Evolutionary conservation across 2,329 filamentous ascomycete genomes (phyloP).

Genomic region (Zasmidium citrigriseum): DNA sequence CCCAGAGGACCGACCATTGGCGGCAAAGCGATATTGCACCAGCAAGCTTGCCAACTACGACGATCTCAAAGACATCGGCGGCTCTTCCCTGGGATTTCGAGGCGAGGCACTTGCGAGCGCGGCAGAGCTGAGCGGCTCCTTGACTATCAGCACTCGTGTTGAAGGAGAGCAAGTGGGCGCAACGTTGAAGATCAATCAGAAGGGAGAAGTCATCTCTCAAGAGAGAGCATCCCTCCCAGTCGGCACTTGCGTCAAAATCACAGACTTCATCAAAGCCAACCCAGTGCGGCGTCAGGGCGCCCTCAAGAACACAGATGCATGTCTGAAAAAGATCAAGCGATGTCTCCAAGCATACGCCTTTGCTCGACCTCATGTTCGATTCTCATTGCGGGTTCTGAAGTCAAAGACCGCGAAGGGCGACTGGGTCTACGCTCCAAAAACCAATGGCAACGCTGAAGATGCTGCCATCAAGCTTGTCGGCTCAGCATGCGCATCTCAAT

Average conservation of each 20-base stretch:
- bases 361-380: slow-evolving; percentile 62
- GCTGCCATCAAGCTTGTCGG: slow-evolving; percentile 64
- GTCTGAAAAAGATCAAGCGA: slow-evolving; percentile 58
- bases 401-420: slow-evolving; percentile 51
- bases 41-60: slow-evolving; percentile 70
- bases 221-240: slow-evolving; percentile 57
- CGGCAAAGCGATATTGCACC: slow-evolving; percentile 70
- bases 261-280: slow-evolving; percentile 59
- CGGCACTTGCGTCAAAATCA: slow-evolving; percentile 68
- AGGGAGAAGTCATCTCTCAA: slow-evolving; percentile 45
- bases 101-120: slow-evolving; percentile 71
- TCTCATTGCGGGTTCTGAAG: slow-evolving; percentile 62
- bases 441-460: slow-evolving; percentile 54
- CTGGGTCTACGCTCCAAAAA: slow-evolving; percentile 65
- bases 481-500: slow-evolving; percentile 56
- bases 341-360: slow-evolving; percentile 67
- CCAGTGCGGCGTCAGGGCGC: slow-evolving; percentile 65
- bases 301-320: slow-evolving; percentile 60
- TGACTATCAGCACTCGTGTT: slow-evolving; percentile 66
- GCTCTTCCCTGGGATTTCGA: slow-evolving; percentile 70
- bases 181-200: slow-evolving; percentile 51
- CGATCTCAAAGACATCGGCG: slow-evolving; percentile 60
- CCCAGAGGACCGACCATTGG: slow-evolving; percentile 59
- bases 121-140: slow-evolving; percentile 57
- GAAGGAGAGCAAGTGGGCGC: slow-evolving; percentile 61